These are phyloP conservation scores for Tilletia setariae DNA, from an alignment of 1,284 basidiomycete genomes.

Conservation along the genomic window DNA sequence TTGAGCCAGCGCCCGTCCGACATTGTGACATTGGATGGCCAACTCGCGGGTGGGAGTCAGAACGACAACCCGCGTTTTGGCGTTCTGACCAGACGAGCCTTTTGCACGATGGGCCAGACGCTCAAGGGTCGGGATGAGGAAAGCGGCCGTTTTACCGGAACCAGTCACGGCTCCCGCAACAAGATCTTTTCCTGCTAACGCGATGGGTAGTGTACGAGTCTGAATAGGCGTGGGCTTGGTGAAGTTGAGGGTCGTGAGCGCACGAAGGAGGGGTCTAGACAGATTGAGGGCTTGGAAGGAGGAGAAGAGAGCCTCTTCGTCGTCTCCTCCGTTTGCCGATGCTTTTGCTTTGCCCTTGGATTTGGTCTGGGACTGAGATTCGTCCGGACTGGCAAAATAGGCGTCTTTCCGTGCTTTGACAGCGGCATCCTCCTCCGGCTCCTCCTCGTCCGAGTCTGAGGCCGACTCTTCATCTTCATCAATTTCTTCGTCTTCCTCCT, in stretches of 20 bases:
- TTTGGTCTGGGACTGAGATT: not conserved
- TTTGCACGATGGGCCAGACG: conserved; percentile 60
- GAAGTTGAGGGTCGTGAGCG: conserved; percentile 76
- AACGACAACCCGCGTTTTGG: conserved; percentile 85
- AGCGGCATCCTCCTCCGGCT: conserved; percentile 28
- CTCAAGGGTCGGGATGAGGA: conserved; percentile 89
- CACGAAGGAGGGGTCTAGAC: conserved; percentile 81
- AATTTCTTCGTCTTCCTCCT: conserved; percentile 37
- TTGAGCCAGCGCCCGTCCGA: conserved; percentile 75
- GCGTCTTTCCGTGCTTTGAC: conserved; percentile 46
- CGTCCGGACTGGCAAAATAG: conserved; percentile 45
- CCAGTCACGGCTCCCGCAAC: conserved; percentile 93
- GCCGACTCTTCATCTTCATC: conserved; percentile 36
- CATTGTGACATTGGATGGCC: conserved; percentile 89
- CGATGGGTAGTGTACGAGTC: conserved; percentile 83
- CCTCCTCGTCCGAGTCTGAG: conserved; percentile 38
- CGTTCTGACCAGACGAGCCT: conserved; percentile 18
- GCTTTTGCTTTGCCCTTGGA: conserved; percentile 17
- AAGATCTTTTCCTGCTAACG: conserved; percentile 87
- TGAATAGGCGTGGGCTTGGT: conserved; percentile 90
- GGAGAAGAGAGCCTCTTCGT: conserved; percentile 34
- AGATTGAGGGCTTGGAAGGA: conserved; percentile 81
- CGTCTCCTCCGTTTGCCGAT: conserved; percentile 16
- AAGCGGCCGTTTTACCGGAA: conserved; percentile 94
- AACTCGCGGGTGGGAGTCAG: conserved; percentile 90